Evolutionary conservation across 805 yeast genomes (phyloP), one percentile per base, ranked within the genome.

Genomic region (Candida hispaniensis): DNA sequence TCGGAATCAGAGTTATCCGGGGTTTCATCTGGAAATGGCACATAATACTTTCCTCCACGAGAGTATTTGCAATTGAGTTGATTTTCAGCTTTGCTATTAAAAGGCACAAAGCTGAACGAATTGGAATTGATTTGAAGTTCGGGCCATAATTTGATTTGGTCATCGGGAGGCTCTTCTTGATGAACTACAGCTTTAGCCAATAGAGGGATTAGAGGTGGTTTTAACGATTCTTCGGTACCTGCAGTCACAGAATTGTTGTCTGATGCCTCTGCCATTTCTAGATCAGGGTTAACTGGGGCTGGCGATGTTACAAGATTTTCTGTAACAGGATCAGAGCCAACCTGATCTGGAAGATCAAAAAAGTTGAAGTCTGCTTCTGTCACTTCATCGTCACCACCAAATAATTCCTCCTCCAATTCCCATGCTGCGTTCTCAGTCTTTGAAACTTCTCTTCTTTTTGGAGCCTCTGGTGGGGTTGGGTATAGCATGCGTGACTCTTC

Each of bases 1-100:
- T 39, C 46, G 10, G 39, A 47, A 15, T 41, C 47, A 9, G 41
- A 36, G 4, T 30, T 40, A 4, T 25, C 40, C n/a, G 43, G n/a
- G n/a, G n/a, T n/a, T n/a, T n/a, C n/a, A n/a, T n/a, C n/a, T n/a
- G n/a, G n/a, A n/a, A n/a, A 34, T 9, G 50, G 44, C 9, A 79
- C 81, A 50, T 75, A 85, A 51, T 80, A 88, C 49, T 86, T 79
- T 2, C 98, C 98, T 5, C 98, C 98, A 44, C 68, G 67, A 8
- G 77, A 76, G 48, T 88, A 88, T 49, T 88, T 88, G 39, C 79
- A 73, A 51, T 88, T 97, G 23, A 88, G 75, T 40, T 70, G 73
- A 29, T 71, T 68, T 39, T 73, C 75, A 38, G 82, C 78, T 12
- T 77, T 67, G 1, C 94, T 94, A 47, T 81, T 79, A 58, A 85